Base-by-base conservation (phyloP, 2,329 filamentous ascomycete genomes). In the Blastomyces percursus region DNA sequence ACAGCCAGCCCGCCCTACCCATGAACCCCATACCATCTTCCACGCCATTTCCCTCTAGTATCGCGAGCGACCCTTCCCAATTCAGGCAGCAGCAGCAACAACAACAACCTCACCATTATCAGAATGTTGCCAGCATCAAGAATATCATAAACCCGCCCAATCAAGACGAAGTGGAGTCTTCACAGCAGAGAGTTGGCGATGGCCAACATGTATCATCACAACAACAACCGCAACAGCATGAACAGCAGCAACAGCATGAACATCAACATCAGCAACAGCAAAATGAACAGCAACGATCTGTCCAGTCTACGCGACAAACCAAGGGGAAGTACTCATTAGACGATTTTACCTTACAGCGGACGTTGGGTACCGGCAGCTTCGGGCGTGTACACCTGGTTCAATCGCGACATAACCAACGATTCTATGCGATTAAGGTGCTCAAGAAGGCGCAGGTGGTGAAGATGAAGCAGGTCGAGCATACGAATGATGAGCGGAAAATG, bases 401-500 rank as follows among this genome's bases (percentile, higher is more conserved):
- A 78, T 96, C 92, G 67, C 94, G 92, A 77, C 94, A 99, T 79
- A 99, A 99, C 76, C 90, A 96, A 78, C 87, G 94, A 65, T 99
- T 92, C 81, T 99, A 99, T 78, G 94, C 94, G 55, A 88, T 99
- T 77, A 99, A 99, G 80, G 94, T 99, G 67, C 80, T 99, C 77
- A 99, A 99, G 77, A 99, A 99, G 83, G 87, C 87, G 58, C 94
- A 99, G 78, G 93, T 99, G 61, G 91, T 99, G 76, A 96, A 96
- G 81, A 97, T 99, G 94, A 99, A 99, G 84, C 94, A 99, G 78
- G 91, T 99, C 64, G 94, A 99, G 78, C 94, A 99, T 79, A 99
- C 94, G 68, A 99, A 99, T 73, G 94, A 99, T 77, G 94, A 99
- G 80, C 84, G 94, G 68, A 86, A 85, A 70, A 99, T 99, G 94